These are phyloP conservation scores for Byssochlamys sp. DNA, from an alignment of 2,329 filamentous ascomycete species.

Conservation along the genomic window DNA sequence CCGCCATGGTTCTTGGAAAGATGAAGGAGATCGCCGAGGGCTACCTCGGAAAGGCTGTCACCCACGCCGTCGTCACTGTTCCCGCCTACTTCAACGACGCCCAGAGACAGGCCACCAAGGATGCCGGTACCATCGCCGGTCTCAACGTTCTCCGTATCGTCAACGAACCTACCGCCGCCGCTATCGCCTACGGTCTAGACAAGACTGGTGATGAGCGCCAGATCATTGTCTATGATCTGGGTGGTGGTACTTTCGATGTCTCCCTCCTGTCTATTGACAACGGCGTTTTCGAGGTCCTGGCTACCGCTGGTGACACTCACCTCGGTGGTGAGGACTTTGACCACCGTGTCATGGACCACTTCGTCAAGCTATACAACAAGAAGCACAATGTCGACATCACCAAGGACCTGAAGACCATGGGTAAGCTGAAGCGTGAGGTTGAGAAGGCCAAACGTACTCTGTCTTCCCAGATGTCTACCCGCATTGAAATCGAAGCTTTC, in stretches of 20 bases:
- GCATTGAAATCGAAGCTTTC: constrained; percentile 96
- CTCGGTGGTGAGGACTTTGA: constrained; percentile 98
- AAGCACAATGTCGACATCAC: constrained; percentile 85
- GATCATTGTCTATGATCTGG: constrained; percentile 87
- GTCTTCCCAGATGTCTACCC: constrained; percentile 83
- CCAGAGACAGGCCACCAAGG: constrained; percentile 93
- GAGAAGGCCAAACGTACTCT: constrained; percentile 99
- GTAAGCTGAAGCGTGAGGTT: constrained; percentile 97
- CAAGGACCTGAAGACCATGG: constrained; percentile 95
- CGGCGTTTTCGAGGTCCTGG: constrained; percentile 87
- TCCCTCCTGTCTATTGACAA: constrained; percentile 84
- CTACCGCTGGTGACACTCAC: constrained; percentile 93
- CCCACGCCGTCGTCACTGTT: constrained; percentile 72
- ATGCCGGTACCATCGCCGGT: constrained; percentile 82
- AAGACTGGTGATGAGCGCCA: constrained; percentile 75
- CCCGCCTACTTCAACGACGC: constrained; percentile 98
- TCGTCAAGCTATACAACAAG: constrained; percentile 98
- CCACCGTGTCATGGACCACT: constrained; percentile 91
- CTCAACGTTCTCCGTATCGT: constrained; percentile 92
- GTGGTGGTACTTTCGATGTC: constrained; percentile 91
- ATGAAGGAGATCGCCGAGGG: constrained; percentile 58
- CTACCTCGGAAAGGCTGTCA: constrained; percentile 52
- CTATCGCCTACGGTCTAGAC: constrained; percentile 87
- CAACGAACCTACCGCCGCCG: constrained; percentile 91
- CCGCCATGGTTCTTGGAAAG: constrained; percentile 57